Percentiles rank a stretch among this genome's conserved stretches.
Conservation (phyloP, 2,329 filamentous ascomycete genomes). For the Nemania abortiva region DNA sequence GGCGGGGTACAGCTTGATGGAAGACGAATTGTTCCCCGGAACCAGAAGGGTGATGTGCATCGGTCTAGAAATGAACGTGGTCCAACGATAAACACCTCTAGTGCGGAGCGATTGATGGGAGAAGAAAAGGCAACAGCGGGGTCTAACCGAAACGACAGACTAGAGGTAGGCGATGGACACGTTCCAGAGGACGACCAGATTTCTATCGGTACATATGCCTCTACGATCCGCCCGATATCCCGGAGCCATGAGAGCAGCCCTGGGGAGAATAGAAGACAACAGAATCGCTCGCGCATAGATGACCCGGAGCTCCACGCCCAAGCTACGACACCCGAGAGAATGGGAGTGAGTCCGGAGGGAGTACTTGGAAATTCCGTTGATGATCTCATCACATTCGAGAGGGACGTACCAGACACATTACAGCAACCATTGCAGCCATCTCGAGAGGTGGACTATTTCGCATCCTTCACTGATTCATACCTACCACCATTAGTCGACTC, state of each 20-base stretch:
- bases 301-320: not conserved
- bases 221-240: conserved; percentile 46
- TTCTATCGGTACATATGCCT: conserved; percentile 45
- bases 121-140: conserved; percentile 10
- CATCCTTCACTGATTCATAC: conserved; percentile 50
- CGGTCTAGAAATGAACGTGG: conserved; percentile 19
- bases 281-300: not conserved
- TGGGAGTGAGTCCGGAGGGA: conserved; percentile 18
- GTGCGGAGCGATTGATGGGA: conserved; percentile 3
- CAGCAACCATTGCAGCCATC: conserved; percentile 39
- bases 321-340: conserved; percentile 26
- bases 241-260: conserved; percentile 36
- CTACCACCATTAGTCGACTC: conserved; percentile 48
- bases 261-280: conserved; percentile 37
- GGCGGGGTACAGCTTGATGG: conserved; percentile 27
- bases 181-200: conserved; percentile 43
- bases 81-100: not conserved
- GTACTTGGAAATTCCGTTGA: conserved; percentile 27
- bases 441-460: conserved; percentile 49
- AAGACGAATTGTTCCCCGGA: conserved; percentile 21
- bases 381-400: conserved; percentile 39
- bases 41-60: conserved; percentile 34
- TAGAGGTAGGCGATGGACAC: conserved; percentile 22
- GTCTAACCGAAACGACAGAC: conserved; percentile 14
- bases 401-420: conserved; percentile 26